A percentile compares a stretch with the other conserved stretches of the same genome.
Evolutionary conservation across 306 rosid species (phyloP).

Genomic region (Acmispon strigosus): DNA sequence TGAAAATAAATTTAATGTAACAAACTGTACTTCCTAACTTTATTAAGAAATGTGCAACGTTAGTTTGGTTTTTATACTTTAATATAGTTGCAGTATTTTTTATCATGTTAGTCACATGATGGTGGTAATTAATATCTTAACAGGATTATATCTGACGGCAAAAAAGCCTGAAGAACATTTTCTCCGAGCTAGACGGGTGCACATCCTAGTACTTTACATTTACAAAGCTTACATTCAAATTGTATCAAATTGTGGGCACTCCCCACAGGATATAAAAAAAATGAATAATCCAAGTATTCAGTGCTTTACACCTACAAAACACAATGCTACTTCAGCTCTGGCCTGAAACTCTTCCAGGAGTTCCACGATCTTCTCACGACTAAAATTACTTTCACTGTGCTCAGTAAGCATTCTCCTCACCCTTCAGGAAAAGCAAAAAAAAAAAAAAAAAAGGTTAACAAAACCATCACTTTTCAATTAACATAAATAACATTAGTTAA

Average conservation of each 20-base stretch:
- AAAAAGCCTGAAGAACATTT: too few species aligned
- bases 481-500: neutral
- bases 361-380: slow-evolving; percentile 68
- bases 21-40: too few species aligned
- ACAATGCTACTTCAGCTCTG: slow-evolving; percentile 88
- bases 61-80: too few species aligned
- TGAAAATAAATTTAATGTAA: too few species aligned
- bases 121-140: too few species aligned
- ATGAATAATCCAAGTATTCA: slow-evolving; percentile 24
- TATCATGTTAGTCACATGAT: too few species aligned
- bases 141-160: too few species aligned
- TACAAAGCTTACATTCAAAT: neutral
- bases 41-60: too few species aligned
- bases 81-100: too few species aligned
- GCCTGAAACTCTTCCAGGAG: slow-evolving; percentile 84
- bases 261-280: slow-evolving; percentile 8
- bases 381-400: slow-evolving; percentile 36
- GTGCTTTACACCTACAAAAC: slow-evolving; percentile 81
- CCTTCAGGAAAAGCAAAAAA: slow-evolving; percentile 28
- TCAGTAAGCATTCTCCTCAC: slow-evolving; percentile 76
- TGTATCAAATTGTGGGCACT: too few species aligned
- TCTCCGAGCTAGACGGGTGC: too few species aligned
- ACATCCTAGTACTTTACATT: slow-evolving; percentile 18
- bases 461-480: neutral
- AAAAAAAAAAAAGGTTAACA: neutral